Percentiles rank a stretch among this genome's conserved stretches.
These are phyloP conservation scores for Arthrobotrys conoides DNA, from an alignment of 2,329 filamentous ascomycete genomes.

Conservation along the genomic window DNA sequence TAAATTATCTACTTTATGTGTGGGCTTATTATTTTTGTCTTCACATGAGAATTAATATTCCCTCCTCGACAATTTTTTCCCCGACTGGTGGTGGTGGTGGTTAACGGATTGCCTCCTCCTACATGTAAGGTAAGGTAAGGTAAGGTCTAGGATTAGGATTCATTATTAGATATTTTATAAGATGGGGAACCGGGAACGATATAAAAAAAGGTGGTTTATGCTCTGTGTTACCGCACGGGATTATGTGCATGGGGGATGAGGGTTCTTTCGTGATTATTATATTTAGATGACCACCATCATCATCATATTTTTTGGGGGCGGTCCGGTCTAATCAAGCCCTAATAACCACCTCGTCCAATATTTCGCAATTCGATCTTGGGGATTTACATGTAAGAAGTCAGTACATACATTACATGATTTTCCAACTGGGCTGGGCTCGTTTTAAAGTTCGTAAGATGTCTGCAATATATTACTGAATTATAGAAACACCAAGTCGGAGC, in stretches of 20 bases:
- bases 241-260: conserved; percentile 4
- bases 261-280: conserved; percentile 18
- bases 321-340: neutral
- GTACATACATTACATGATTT: neutral
- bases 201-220: conserved; percentile 14
- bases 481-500: conserved; percentile 12
- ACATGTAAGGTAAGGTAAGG: no score
- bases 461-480: conserved; percentile 33
- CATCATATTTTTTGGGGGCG: neutral
- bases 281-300: conserved; percentile 35
- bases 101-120: no score
- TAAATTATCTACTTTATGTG: conserved; percentile 6
- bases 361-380: conserved; percentile 19
- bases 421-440: conserved; percentile 10
- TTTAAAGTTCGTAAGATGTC: conserved; percentile 40
- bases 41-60: neutral
- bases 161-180: conserved; percentile 8
- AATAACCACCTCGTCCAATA: neutral
- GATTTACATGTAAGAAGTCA: no score
- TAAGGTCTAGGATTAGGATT: neutral
- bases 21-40: neutral
- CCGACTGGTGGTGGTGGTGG: neutral
- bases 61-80: neutral
- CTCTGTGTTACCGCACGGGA: conserved; percentile 24
- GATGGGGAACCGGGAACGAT: neutral